Conservation (phyloP, 768 basidiomycete species). For the Leccinum uliginosum region DNA sequence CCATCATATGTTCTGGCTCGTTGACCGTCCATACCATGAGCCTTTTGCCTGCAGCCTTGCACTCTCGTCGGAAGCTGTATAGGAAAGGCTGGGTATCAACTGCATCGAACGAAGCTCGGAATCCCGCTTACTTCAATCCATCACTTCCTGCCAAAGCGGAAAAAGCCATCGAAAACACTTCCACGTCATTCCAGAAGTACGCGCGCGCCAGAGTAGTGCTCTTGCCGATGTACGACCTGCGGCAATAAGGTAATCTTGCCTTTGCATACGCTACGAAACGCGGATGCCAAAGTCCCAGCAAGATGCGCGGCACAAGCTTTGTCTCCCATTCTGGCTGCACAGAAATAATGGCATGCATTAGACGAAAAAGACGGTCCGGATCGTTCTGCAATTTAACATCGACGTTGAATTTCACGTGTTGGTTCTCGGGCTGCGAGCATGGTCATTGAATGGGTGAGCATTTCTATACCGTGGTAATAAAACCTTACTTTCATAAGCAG, state of each 20-base stretch:
- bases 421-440: conserved; percentile 58
- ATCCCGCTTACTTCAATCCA: conserved; percentile 55
- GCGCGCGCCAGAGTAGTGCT: conserved; percentile 67
- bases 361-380: conserved; percentile 74
- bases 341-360: conserved; percentile 70
- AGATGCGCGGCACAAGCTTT: conserved; percentile 70
- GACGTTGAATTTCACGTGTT: conserved; percentile 75
- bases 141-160: conserved; percentile 63
- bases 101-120: neutral
- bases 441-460: conserved; percentile 1
- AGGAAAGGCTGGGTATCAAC: conserved; percentile 5
- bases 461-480: conserved; percentile 2
- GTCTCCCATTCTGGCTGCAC: conserved; percentile 69
- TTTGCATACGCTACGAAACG: conserved; percentile 79
- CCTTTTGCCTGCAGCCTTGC: conserved; percentile 72
- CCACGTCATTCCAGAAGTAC: conserved; percentile 87
- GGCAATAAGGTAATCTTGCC: conserved; percentile 73
- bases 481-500: conserved; percentile 71
- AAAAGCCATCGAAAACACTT: conserved; percentile 86
- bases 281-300: conserved; percentile 89
- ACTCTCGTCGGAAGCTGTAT: conserved; percentile 73
- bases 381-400: conserved; percentile 95
- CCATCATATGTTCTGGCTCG: conserved; percentile 82
- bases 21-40: conserved; percentile 98
- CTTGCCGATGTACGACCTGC: conserved; percentile 79